Conservation (phyloP, 495 filamentous ascomycete genomes). For the Penicillium soppii region DNA sequence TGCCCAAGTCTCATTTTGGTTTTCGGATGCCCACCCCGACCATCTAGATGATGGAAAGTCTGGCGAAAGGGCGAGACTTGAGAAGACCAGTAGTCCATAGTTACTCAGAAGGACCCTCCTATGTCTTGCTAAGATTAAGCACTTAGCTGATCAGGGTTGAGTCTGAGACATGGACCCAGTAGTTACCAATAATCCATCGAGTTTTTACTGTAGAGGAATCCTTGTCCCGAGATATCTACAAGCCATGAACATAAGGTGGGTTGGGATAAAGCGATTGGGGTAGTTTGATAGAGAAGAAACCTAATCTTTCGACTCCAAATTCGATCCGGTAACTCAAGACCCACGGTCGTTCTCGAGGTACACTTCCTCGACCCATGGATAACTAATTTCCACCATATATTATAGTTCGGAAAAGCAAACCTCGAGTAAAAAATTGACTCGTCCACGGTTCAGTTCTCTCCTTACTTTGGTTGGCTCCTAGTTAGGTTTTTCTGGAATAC, state of each 20-base stretch:
- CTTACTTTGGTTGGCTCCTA: background rate
- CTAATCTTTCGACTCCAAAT: background rate
- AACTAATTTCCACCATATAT: conserved; percentile 11
- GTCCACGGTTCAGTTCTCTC: background rate
- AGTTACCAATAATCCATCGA: background rate
- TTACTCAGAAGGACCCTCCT: too few species aligned
- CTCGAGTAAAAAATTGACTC: background rate
- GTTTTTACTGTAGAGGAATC: too few species aligned
- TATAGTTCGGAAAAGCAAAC: background rate
- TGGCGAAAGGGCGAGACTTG: background rate
- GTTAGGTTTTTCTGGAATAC: conserved; percentile 16
- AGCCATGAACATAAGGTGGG: background rate
- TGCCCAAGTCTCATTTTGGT: background rate
- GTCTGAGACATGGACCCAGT: background rate
- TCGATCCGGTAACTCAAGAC: conserved; percentile 9
- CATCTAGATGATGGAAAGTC: background rate
- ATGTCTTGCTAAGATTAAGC: background rate
- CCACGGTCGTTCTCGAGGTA: conserved; percentile 22
- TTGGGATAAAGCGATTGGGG: background rate
- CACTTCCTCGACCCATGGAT: conserved; percentile 16
- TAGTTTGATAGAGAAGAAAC: conserved; percentile 2
- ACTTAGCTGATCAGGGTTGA: background rate
- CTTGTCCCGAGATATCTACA: background rate
- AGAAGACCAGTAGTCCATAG: background rate
- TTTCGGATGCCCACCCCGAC: background rate